A percentile compares a stretch with the other conserved stretches of the same genome.
phyloP scores from a whole-genome alignment of 805 yeast species.

The Vanderwaltozyma verrucispora region DNA sequence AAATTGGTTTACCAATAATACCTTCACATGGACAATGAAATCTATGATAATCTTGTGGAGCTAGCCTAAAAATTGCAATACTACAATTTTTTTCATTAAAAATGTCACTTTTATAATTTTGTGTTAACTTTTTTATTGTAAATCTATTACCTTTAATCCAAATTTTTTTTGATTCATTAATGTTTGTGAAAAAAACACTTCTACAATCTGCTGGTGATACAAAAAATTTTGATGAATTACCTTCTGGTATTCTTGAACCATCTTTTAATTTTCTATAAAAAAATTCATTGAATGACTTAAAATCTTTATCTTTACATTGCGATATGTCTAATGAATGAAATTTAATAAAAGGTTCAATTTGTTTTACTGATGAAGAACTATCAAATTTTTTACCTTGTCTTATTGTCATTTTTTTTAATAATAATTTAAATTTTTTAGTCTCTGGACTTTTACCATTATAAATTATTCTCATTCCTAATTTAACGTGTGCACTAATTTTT shows the following conservation, averaged over 20 bases:
- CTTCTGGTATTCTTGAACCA: constrained; percentile 62
- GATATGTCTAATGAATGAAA: constrained; percentile 72
- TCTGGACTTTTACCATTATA: constrained; percentile 65
- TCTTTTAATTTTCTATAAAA: constrained; percentile 72
- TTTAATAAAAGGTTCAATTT: constrained; percentile 66
- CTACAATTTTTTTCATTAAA: constrained; percentile 43
- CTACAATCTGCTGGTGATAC: constrained; percentile 86
- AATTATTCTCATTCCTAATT: constrained; percentile 75
- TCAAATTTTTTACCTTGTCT: constrained; percentile 86
- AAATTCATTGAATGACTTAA: constrained; percentile 75
- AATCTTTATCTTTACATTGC: constrained; percentile 53
- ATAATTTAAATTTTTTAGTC: constrained; percentile 44
- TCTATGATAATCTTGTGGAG: constrained; percentile 96
- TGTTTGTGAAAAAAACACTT: constrained; percentile 54
- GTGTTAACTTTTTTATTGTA: constrained; percentile 45
- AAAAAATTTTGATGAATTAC: constrained; percentile 37
- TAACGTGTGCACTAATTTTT: constrained; percentile 79
- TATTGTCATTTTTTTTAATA: constrained; percentile 55
- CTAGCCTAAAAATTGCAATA: constrained; percentile 73
- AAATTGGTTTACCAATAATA: constrained; percentile 48
- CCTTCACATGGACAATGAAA: constrained; percentile 88
- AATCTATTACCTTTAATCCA: constrained; percentile 90
- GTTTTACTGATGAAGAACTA: constrained; percentile 48
- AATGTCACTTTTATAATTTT: constrained; percentile 28
- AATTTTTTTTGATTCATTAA: constrained; percentile 52